Conservation (phyloP, 2,329 filamentous ascomycete species). For the Fusarium palustre region DNA sequence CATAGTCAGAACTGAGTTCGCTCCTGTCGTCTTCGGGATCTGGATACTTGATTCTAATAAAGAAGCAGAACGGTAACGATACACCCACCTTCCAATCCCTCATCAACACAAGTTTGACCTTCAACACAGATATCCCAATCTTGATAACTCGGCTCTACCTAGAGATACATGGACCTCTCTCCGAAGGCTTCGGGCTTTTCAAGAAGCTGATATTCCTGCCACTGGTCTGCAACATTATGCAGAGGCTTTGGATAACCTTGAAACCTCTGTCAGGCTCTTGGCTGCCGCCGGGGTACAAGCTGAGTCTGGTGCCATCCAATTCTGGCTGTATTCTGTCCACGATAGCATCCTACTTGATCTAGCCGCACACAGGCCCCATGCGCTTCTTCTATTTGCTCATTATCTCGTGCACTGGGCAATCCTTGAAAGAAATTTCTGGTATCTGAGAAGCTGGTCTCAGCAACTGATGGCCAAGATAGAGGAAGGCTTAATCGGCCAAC, state of each 20-base stretch:
- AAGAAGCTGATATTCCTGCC: conserved; percentile 37
- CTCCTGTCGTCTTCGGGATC: conserved; percentile 40
- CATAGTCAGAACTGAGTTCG: conserved; percentile 43
- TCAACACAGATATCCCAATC: conserved; percentile 22
- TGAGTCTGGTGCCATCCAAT: conserved; percentile 39
- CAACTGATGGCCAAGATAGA: conserved; percentile 42
- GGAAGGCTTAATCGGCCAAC: conserved; percentile 20
- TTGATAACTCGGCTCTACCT: conserved; percentile 39
- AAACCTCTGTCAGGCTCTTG: conserved; percentile 34
- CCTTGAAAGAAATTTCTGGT: conserved; percentile 47
- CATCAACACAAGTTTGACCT: not conserved
- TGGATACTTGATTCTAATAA: conserved; percentile 29
- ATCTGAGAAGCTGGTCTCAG: conserved; percentile 43
- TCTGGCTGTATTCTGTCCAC: conserved; percentile 46
- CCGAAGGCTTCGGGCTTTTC: conserved; percentile 38
- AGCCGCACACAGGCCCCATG: conserved; percentile 38
- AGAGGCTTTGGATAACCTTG: conserved; percentile 33
- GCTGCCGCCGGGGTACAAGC: conserved; percentile 41
- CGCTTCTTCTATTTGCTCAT: conserved; percentile 46
- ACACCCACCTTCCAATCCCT: too few species aligned
- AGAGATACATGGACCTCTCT: conserved; percentile 41
- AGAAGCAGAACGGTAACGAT: conserved; percentile 17
- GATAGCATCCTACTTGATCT: conserved; percentile 48
- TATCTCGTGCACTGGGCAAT: conserved; percentile 43
- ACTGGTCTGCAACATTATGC: conserved; percentile 36